A percentile compares a stretch with the other conserved stretches of the same genome.
phyloP scores from a whole-genome alignment of 768 basidiomycete species.

The Leccinum subgranulosum region DNA sequence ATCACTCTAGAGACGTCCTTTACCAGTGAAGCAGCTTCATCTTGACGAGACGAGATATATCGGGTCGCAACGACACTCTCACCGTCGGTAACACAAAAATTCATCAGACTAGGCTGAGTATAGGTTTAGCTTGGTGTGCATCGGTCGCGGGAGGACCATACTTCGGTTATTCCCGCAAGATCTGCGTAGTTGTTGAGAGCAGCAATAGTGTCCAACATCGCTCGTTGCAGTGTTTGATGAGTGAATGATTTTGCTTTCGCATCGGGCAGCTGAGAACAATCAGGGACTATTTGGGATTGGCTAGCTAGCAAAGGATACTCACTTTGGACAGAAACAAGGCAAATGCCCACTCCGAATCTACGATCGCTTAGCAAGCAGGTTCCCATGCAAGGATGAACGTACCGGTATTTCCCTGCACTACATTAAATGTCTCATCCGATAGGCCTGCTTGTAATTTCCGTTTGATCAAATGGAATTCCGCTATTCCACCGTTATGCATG shows the following conservation, averaged over 20 bases:
- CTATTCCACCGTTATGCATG: constrained; percentile 97
- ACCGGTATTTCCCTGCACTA: constrained; percentile 93
- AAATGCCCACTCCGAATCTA: constrained; percentile 98
- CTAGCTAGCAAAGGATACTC: background rate
- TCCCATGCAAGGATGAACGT: background rate
- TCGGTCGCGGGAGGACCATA: constrained; percentile 24
- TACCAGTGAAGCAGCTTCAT: constrained; percentile 90
- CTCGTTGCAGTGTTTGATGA: constrained; percentile 65
- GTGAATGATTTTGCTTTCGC: constrained; percentile 75
- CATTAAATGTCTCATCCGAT: constrained; percentile 80
- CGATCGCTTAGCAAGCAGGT: background rate
- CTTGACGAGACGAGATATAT: constrained; percentile 88
- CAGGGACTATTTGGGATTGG: constrained; percentile 1
- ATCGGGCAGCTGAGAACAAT: constrained; percentile 62
- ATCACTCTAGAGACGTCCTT: constrained; percentile 16
- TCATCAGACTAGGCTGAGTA: constrained; percentile 79
- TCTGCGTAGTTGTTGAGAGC: constrained; percentile 74
- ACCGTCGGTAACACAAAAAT: constrained; percentile 96
- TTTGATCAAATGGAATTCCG: constrained; percentile 79
- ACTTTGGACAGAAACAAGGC: constrained; percentile 87
- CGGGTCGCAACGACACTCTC: constrained; percentile 90
- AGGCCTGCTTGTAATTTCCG: constrained; percentile 72
- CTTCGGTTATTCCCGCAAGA: constrained; percentile 71
- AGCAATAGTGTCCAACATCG: constrained; percentile 87
- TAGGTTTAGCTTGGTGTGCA: background rate